Base-by-base conservation (phyloP, 2,329 filamentous ascomycete species). In the Teratosphaeria nubilosa region DNA sequence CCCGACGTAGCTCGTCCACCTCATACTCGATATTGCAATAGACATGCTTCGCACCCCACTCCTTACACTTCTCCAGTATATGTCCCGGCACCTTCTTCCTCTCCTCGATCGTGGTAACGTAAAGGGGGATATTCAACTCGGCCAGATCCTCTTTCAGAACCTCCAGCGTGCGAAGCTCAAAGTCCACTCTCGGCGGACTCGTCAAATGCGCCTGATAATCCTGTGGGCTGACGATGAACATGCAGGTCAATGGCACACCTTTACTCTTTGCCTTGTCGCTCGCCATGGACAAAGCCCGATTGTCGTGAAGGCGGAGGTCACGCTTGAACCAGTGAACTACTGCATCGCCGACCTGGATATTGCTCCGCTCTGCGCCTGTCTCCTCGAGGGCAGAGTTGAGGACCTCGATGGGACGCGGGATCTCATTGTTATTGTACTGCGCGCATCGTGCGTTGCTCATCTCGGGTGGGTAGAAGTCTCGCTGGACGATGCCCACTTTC, bases 281-380 rank as follows among this genome's bases (percentile, higher is more conserved):
- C 0, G 91, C 91, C 60, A 85, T 73, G 34, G 81, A 79, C 25
- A 96, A 72, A 0, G 82, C 82, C 9, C 82, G 86, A 70, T 95
- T 96, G 70, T 96, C 91, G 0, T 75, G 72, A 1, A 81, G 78
- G 2, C 91, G 81, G 55, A 95, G 74, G 70, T 96, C 91, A 67
- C 82, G 84, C 74, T 94, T 95, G 77, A 92, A 96, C 91, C 91
- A 96, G 73, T 95, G 89, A 0, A 95, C 82, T 0, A 95, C 86
- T 0, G 85, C 83, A 27, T 82, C 76, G 31, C 82, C 81, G 0
- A 79, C 75, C 1, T 74, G 61, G 13, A 87, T 78, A 1, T 75
- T 72, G 30, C 78, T 75, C 9, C 88, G 80, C 37, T 73, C 70
- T 0, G 73, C 65, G 2, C 77, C 73, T 0, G 90, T 94, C 1